Evolutionary conservation across 306 rosid genomes (phyloP), one percentile per base, ranked within the genome.

Genomic region (Abrus pulchellus): DNA sequence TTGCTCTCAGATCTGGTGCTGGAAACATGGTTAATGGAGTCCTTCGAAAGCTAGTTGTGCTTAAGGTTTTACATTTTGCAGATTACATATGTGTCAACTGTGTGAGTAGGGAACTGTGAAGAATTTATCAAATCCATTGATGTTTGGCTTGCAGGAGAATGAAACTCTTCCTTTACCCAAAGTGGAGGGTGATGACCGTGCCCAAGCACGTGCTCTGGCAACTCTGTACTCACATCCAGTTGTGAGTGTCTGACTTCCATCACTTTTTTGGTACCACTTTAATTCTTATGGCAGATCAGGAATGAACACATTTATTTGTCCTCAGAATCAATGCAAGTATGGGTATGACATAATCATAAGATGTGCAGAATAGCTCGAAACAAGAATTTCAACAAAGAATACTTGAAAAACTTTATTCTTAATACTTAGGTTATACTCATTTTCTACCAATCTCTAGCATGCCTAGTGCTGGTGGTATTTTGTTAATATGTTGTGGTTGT

Each of bases 21-120:
- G 94, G 97, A 38, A 93, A 90, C 86, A 77, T 93, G 98, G 97
- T 93, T 85, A 93, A 93, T 75, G 98, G 93, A 55, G 87, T 93
- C 73, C 94, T 93, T 40, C 85, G 94, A 76, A 93, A 90, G 88
- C 97, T 93, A 74, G 91, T 76, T 78, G 71, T 68, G 81, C 94
- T 87, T 43, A 89, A 87, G 97, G 98, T 91, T 72, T 82, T 71
- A 78, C 65, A 66, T 65, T 76, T 45, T 52, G 29, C 20, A 36
- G n/a, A 74, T 68, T 66, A 14, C 44, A 79, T 36, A 11, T 64
- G 47, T 52, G 40, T 59, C 55, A 69, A 64, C 61, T 13, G 33
- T 48, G 64, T 49, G 55, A 48, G 54, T 5, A 13, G 36, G 63
- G 45, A 75, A 30, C 20, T 44, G 1, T 49, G 5, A 74, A 66